A percentile compares a stretch with the other conserved stretches of the same genome.
These are phyloP conservation scores for Aureobasidium sp. DNA, from an alignment of 2,329 filamentous ascomycete species.

Conservation along the genomic window DNA sequence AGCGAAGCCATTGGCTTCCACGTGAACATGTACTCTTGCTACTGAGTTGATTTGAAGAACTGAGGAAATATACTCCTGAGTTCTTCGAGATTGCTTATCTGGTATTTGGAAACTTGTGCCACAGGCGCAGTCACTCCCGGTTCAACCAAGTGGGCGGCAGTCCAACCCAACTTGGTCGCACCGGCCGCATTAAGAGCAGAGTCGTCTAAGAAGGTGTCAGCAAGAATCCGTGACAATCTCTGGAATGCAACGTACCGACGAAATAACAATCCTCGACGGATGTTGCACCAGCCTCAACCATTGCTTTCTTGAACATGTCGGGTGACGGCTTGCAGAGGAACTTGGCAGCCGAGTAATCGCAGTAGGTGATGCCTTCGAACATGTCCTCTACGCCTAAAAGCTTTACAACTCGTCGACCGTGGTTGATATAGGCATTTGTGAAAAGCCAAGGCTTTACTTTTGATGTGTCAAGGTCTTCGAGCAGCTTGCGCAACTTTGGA, in stretches of 20 bases:
- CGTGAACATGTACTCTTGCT: background rate
- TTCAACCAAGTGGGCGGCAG: constrained; percentile 76
- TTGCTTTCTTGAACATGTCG: constrained; percentile 81
- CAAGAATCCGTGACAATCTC: background rate
- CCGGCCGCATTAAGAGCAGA: constrained; percentile 73
- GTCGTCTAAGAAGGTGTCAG: constrained; percentile 55
- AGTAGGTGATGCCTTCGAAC: constrained; percentile 93
- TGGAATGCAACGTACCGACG: constrained; percentile 57
- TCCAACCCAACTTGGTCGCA: constrained; percentile 77
- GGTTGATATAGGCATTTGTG: constrained; percentile 90
- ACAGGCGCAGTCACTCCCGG: constrained; percentile 55
- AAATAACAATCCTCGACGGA: constrained; percentile 73
- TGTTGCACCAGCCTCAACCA: constrained; percentile 68
- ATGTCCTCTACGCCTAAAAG: constrained; percentile 76
- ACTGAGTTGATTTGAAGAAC: constrained; percentile 57
- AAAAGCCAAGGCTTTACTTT: constrained; percentile 91
- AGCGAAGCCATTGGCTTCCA: background rate
- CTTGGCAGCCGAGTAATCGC: constrained; percentile 67
- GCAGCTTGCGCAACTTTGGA: constrained; percentile 61
- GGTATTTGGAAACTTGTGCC: constrained; percentile 54
- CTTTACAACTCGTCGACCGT: constrained; percentile 72
- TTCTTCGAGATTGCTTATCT: constrained; percentile 68
- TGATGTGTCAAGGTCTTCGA: constrained; percentile 71
- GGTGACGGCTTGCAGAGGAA: constrained; percentile 81
- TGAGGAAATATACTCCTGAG: constrained; percentile 70